Percentiles rank a stretch among this genome's conserved stretches.
Evolutionary conservation across 192 early-diverging fungal species (phyloP).

Genomic region (Gryganskiella cystojenkinii): DNA sequence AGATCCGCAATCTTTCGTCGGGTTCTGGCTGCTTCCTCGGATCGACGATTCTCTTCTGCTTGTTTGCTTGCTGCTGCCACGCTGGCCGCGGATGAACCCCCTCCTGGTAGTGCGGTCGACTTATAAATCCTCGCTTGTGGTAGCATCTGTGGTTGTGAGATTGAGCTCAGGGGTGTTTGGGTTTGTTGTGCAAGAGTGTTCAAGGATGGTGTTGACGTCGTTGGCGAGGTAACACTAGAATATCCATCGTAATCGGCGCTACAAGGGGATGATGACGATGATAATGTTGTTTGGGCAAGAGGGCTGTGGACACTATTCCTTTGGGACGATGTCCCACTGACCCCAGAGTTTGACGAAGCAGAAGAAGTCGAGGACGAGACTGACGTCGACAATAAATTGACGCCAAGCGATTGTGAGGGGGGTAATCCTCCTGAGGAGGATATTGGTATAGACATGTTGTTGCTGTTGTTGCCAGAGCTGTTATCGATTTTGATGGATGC

Average conservation of each 20-base stretch:
- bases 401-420: background rate
- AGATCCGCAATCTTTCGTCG: constrained; percentile 62
- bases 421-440: background rate
- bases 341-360: constrained; percentile 40
- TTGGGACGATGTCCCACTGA: constrained; percentile 15
- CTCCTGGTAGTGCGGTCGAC: constrained; percentile 6
- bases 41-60: constrained; percentile 32
- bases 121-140: constrained; percentile 1
- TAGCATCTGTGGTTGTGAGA: background rate
- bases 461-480: too few relatives aligned
- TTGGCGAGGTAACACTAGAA: too few relatives aligned
- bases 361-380: constrained; percentile 42
- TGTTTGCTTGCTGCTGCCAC: constrained; percentile 25
- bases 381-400: constrained; percentile 30
- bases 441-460: constrained; percentile 2
- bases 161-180: background rate
- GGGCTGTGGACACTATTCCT: background rate
- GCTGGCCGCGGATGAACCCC: background rate
- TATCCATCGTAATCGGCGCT: too few relatives aligned
- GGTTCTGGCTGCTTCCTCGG: constrained; percentile 38
- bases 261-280: too few relatives aligned
- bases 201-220: constrained; percentile 3
- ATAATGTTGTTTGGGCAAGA: too few relatives aligned
- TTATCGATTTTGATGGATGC: constrained; percentile 36
- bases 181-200: background rate